Evolutionary conservation across 306 rosid species (phyloP), one percentile per base, ranked within the genome.

Genomic region (Carpinus fangiana): DNA sequence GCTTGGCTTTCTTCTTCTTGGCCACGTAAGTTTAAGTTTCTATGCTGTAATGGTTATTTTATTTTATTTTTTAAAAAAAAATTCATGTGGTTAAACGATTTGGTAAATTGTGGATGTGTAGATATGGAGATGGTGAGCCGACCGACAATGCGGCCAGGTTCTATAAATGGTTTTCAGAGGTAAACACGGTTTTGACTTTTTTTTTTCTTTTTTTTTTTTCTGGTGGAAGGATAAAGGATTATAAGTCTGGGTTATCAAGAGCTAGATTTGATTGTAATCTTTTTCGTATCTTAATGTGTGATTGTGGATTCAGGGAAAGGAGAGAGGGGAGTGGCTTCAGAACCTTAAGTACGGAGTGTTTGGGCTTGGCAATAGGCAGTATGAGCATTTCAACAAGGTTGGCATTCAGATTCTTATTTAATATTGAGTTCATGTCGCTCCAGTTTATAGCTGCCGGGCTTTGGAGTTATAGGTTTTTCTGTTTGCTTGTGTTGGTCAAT

Each of bases 121-220:
- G 99, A 88, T 96, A 96, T 81, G 99, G 99, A 77, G 99, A 96
- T 81, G 99, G 99, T 17, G 99, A 96, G 84, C 99, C 99, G 62
- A 96, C 99, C 0, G 99, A 96, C 76, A 96, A 96, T 75, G 98
- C 99, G 2, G 97, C 98, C 0, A 89, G 92, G 72, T 96, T 96
- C 82, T 96, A 89, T 79, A 96, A 93, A 88, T 96, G 99, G 98
- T 90, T 96, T 81, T 60, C 86, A 0, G 99, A 96, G 93, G 99
- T 96, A 70, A 59, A 61, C 23, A 70, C n/a, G 59, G 46, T 8
- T 60, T 28, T 46, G 34, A 60, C 28, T 8, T 4, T 23, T 23
- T 23, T 23, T 23, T 23, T 23, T 3, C 4, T 41, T 66, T 34
- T 13, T 71, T 73, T 16, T 73, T 47, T n/a, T n/a, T 59, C 52